Base-by-base conservation (phyloP, 768 basidiomycete species). In the Termitomyces sp. region DNA sequence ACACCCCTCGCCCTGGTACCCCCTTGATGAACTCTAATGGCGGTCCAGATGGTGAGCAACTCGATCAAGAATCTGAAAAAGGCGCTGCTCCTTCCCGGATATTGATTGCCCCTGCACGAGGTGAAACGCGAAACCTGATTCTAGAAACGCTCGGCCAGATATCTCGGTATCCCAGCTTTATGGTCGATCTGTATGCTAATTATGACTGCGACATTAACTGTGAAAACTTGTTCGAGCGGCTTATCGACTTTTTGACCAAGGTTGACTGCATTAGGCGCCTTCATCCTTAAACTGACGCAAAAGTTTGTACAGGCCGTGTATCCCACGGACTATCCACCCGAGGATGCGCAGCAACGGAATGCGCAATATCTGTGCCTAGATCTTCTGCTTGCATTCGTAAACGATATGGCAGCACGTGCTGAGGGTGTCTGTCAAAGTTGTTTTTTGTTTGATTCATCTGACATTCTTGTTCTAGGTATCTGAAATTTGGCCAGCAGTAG, bases 151-250 rank as follows among this genome's bases (percentile, higher is more conserved):
- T 98, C 24, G 81, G 80, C 52, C 87, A 90, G 52, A 81, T 95
- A 43, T 87, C 90, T 15, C 78, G 88, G 2, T 84, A 89, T 62
- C 83, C 90, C 2, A 90, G 87, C 65, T 95, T 96, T 74, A 93
- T 97, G 89, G 91, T 96, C 45, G 93, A 98, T 64, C 75, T 97
- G 14, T 99, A 93, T 74, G 80, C 85, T 53, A 99, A 98, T 68
- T 99, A 98, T 69, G 97, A 99, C 66, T 98, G 94, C 65, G 93
- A 97, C 64, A 84, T 89, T 60, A 96, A 98, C 65, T 93, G 92
- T 68, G 97, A 98, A 73, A 96, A 98, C 68, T 71, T 98, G 54
- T 96, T 95, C 62, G 95, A 98, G 66, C 78, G 91, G 15, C 72
- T 98, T 21, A 74, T 95, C 56, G 90, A 87, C 24, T 97, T 98